Evolutionary conservation across 805 yeast species (phyloP).

Genomic region (Huiozyma sinensis): DNA sequence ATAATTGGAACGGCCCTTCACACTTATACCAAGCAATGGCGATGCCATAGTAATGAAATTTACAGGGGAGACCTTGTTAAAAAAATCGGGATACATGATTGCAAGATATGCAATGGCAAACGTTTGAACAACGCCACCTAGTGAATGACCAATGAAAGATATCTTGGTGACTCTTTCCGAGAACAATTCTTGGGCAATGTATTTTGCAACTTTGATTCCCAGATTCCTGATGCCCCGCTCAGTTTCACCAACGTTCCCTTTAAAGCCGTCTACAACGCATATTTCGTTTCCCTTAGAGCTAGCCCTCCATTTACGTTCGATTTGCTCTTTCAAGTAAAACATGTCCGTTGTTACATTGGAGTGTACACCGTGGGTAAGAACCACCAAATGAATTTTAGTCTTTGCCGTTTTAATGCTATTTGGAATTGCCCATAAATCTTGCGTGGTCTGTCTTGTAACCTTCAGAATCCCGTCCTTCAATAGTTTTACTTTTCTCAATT

Average conservation of each 20-base stretch:
- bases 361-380: slow-evolving; percentile 69
- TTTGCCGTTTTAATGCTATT: slow-evolving; percentile 4
- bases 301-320: slow-evolving; percentile 28
- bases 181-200: slow-evolving; percentile 38
- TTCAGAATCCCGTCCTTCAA: slow-evolving; percentile 16
- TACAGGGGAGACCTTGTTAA: slow-evolving; percentile 44
- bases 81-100: slow-evolving; percentile 58
- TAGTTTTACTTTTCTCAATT: not conserved
- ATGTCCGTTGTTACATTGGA: slow-evolving; percentile 69
- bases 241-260: slow-evolving; percentile 64
- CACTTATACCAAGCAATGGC: slow-evolving; percentile 63
- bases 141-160: slow-evolving; percentile 69
- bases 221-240: slow-evolving; percentile 68
- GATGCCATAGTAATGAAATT: slow-evolving; percentile 67
- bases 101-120: slow-evolving; percentile 67
- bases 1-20: slow-evolving; percentile 58
- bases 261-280: slow-evolving; percentile 56
- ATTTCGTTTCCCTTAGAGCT: slow-evolving; percentile 23
- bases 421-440: slow-evolving; percentile 55
- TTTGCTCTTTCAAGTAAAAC: slow-evolving; percentile 59
- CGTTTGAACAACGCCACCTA: slow-evolving; percentile 71
- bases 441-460: slow-evolving; percentile 43
- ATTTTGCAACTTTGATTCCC: slow-evolving; percentile 63
- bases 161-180: slow-evolving; percentile 38
- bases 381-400: slow-evolving; percentile 52